phyloP scores from a whole-genome alignment of 2,329 filamentous ascomycete genomes.

The Hirsutella minnesotensis region DNA sequence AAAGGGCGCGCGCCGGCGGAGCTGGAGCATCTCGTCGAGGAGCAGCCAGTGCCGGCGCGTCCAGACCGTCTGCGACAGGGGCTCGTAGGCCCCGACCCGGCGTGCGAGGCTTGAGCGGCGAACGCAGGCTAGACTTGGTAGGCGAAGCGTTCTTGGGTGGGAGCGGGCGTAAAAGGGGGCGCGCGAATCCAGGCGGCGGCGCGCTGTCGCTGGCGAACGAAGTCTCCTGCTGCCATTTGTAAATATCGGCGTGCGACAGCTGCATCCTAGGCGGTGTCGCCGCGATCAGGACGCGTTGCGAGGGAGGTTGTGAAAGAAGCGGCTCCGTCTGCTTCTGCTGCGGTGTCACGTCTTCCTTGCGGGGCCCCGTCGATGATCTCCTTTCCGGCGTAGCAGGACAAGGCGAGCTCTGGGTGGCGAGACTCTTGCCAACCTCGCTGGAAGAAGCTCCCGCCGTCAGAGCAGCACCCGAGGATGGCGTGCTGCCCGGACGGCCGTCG shows the following conservation, averaged over 20 bases:
- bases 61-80: constrained; percentile 33
- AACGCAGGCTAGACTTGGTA: constrained; percentile 43
- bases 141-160: constrained; percentile 42
- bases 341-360: background rate
- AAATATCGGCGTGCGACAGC: constrained; percentile 27
- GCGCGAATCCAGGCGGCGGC: constrained; percentile 14
- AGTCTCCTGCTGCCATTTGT: constrained; percentile 28
- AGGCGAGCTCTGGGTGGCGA: background rate
- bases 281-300: background rate
- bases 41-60: constrained; percentile 40
- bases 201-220: constrained; percentile 25
- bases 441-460: background rate
- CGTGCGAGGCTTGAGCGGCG: constrained; percentile 44
- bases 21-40: constrained; percentile 38
- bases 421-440: background rate
- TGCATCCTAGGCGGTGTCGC: constrained; percentile 28
- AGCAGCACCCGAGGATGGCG: background rate
- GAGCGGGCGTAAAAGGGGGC: constrained; percentile 32
- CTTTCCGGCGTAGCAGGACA: constrained; percentile 20
- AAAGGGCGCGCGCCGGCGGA: constrained; percentile 30
- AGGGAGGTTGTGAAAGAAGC: background rate
- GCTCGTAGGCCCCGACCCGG: constrained; percentile 30
- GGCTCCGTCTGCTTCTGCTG: background rate
- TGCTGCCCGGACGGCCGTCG: constrained; percentile 9
- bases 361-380: constrained; percentile 4